Evolutionary conservation across 1,284 basidiomycete genomes (phyloP), one percentile per base, ranked within the genome.

Genomic region (Malassezia vespertilionis): DNA sequence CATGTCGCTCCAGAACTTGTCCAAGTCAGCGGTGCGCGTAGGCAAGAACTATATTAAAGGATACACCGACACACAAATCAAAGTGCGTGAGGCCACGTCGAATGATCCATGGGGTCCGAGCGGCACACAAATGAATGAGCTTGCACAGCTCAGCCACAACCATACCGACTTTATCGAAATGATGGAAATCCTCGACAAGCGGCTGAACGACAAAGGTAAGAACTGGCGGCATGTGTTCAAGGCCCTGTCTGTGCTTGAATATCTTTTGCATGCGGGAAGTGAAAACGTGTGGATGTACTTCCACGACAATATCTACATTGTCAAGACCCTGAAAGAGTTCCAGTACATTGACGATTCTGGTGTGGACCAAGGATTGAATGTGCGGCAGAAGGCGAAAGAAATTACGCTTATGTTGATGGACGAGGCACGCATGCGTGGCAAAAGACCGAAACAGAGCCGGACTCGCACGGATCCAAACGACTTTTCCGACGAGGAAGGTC

Each of bases 201-300:
- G 93, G 40, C 75, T 99, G 60, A 97, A 97, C 66, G 93, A 99
- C 76, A 97, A 96, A 76, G 93, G 93, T 32, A 97, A 97, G 80
- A 96, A 97, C 70, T 99, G 93, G 93, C 78, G 91, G 41, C 93
- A 99, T 76, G 93, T 97, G 53, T 97, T 96, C 80, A 97, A 99
- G 84, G 86, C 88, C 39, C 77, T 99, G 44, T 96, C 90, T 0
- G 79, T 99, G 9, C 81, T 99, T 37, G 93, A 99, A 73, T 97
- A 99, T 69, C 82, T 86, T 42, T 79, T 99, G 22, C 91, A 97
- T 67, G 86, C 88, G 46, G 93, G 93, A 26, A 90, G 86, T 2
- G 91, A 97, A 74, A 96, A 97, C 70, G 88, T 93, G 23, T 89
- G 97, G 58, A 85, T 95, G 67, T 97, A 99, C 76, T 97, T 97